Evolutionary conservation across 2,329 filamentous ascomycete species (phyloP), one percentile per base, ranked within the genome.

Genomic region (Cryoendolithus antarcticus): DNA sequence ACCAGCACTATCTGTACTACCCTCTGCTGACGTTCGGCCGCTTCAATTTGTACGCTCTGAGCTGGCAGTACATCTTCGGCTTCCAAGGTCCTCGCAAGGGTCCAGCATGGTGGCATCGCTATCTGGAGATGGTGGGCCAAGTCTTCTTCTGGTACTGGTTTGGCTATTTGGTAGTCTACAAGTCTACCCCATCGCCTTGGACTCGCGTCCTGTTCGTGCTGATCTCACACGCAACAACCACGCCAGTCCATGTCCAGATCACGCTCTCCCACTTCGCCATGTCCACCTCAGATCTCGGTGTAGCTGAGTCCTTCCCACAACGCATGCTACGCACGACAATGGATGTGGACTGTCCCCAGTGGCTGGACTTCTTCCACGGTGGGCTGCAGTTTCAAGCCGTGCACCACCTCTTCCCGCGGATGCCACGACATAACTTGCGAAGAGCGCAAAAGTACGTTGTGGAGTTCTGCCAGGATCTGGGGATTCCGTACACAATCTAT

Each of bases 221-320:
- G 32, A 62, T 81, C 39, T 75, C 71, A 21, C 78, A 83, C 57
- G 68, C 76, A 34, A 59, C 78, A 52, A 79, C 77, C 27, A 75
- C 78, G 67, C 77, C 77, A 0, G 67, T 83, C 13, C 80, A 84
- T 54, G 68, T 82, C 2, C 80, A 83, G 50, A 82, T 84, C 56
- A 82, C 78, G 0, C 70, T 83, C 8, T 78, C 73, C 1, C 80
- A 84, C 60, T 83, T 79, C 66, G 79, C 74, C 43, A 84, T 82
- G 78, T 75, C 74, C 15, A 80, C 75, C 2, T 62, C 72, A 0
- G 75, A 82, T 45, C 65, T 81, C 2, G 77, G 77, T 43, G 68
- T 74, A 34, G 63, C 66, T 40, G 79, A 83, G 54, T 79, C 75
- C 1, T 83, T 82, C 52, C 66, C 78, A 0, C 77, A 82, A 61